Conservation (phyloP, 352 stramenopile genomes). For the Globisporangium cystogenes region DNA sequence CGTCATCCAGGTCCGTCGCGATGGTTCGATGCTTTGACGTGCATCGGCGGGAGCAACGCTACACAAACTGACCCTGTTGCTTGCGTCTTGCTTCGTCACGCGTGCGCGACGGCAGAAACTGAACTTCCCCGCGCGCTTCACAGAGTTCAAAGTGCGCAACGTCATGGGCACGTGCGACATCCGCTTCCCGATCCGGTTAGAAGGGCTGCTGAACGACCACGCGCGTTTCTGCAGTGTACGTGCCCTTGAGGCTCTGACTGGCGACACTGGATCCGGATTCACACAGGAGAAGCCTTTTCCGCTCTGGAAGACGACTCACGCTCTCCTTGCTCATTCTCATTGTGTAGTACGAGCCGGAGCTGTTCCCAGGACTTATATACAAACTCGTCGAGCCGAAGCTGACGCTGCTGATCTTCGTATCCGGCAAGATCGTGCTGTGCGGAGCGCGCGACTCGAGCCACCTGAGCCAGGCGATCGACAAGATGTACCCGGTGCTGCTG, state of each 20-base stretch:
- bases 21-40: no score
- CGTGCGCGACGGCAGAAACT: constrained; percentile 65
- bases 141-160: constrained; percentile 95
- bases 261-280: no score
- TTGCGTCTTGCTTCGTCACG: background rate
- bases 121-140: constrained; percentile 81
- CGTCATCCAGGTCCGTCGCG: constrained; percentile 62
- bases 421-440: constrained; percentile 98
- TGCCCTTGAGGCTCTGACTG: no score
- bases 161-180: constrained; percentile 98
- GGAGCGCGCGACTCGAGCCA: constrained; percentile 43
- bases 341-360: constrained; percentile 95
- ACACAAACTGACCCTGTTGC: background rate
- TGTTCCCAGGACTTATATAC: constrained; percentile 99
- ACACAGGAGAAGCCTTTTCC: no score
- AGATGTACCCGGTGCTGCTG: constrained; percentile 52
- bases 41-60: background rate
- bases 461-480: constrained; percentile 39
- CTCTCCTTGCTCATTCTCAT: background rate
- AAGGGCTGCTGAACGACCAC: constrained; percentile 97
- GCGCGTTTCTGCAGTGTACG: constrained; percentile 92
- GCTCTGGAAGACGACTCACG: background rate
- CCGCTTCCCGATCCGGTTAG: constrained; percentile 97
- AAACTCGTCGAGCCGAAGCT: constrained; percentile 95
- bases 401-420: constrained; percentile 99